phyloP scores from a whole-genome alignment of 495 filamentous ascomycete species.

The Aspergillus panamensis region DNA sequence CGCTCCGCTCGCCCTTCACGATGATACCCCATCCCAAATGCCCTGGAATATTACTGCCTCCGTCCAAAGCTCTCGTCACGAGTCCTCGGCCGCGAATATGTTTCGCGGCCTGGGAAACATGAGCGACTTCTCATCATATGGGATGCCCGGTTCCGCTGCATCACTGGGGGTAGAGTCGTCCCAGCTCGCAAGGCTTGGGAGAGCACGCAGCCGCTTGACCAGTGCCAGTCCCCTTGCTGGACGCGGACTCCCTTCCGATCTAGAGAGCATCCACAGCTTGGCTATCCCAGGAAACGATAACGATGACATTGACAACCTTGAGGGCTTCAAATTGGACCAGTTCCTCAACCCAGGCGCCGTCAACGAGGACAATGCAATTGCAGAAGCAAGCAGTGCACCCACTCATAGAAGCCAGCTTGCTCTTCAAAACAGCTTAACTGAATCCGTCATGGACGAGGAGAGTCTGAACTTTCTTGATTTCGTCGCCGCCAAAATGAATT shows the following conservation, averaged over 20 bases:
- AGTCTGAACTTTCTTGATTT: conserved; percentile 60
- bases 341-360: conserved; percentile 35
- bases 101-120: conserved; percentile 48
- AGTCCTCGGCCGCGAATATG: conserved; percentile 33
- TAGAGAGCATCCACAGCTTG: conserved; percentile 34
- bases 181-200: conserved; percentile 20
- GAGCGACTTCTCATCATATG: conserved; percentile 54
- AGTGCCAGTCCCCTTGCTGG: conserved; percentile 60
- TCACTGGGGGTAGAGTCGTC: not conserved
- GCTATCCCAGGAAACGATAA: conserved; percentile 31
- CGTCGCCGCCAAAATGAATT: conserved; percentile 32
- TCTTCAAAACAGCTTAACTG: conserved; percentile 33
- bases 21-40: conserved; percentile 58
- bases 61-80: conserved; percentile 51
- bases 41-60: conserved; percentile 70
- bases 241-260: conserved; percentile 44
- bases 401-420: conserved; percentile 6
- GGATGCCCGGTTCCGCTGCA: conserved; percentile 25
- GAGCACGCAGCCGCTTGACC: conserved; percentile 47
- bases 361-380: conserved; percentile 12
- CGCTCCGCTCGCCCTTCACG: conserved; percentile 52
- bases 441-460: conserved; percentile 53
- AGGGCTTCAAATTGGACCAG: conserved; percentile 22
- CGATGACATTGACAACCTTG: conserved; percentile 32
- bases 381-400: not conserved